These are phyloP conservation scores for Agaricales sp. DNA, from an alignment of 1,284 basidiomycete genomes.

Conservation along the genomic window DNA sequence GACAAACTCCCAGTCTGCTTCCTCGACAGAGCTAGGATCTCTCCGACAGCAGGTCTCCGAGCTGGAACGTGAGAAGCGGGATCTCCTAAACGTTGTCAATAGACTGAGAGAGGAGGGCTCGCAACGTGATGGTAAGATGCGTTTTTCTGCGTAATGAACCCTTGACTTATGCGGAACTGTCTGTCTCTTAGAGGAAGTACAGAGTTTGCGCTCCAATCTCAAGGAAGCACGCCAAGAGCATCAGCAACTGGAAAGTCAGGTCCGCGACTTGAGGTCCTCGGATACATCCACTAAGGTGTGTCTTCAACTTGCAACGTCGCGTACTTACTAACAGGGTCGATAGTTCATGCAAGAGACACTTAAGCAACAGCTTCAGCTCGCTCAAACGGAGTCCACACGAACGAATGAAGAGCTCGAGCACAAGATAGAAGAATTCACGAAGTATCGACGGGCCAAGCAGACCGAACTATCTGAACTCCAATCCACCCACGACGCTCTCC, in stretches of 20 bases:
- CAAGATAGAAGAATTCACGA: constrained; percentile 66
- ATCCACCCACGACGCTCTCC: constrained; percentile 56
- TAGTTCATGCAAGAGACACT: constrained; percentile 77
- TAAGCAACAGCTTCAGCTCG: constrained; percentile 67
- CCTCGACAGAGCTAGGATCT: constrained; percentile 47
- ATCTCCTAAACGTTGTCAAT: constrained; percentile 64
- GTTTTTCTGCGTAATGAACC: too few relatives aligned
- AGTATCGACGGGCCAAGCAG: constrained; percentile 63
- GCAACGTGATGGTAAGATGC: constrained; percentile 52
- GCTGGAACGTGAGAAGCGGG: constrained; percentile 70
- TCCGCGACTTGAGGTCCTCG: constrained; percentile 57
- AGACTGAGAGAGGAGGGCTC: constrained; percentile 59
- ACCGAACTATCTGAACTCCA: constrained; percentile 68
- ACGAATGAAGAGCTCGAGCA: constrained; percentile 44
- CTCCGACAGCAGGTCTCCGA: constrained; percentile 56
- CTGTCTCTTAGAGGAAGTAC: constrained; percentile 47
- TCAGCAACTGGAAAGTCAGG: constrained; percentile 49
- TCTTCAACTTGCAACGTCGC: constrained; percentile 1
- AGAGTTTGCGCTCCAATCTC: constrained; percentile 52
- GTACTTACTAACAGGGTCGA: neutral
- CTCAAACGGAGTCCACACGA: constrained; percentile 64
- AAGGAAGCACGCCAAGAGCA: constrained; percentile 70
- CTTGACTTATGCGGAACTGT: constrained; percentile 1
- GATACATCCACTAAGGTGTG: constrained; percentile 63
- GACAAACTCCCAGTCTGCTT: constrained; percentile 42